Conservation (phyloP, 495 filamentous ascomycete species). For the Penicillium roqueforti region DNA sequence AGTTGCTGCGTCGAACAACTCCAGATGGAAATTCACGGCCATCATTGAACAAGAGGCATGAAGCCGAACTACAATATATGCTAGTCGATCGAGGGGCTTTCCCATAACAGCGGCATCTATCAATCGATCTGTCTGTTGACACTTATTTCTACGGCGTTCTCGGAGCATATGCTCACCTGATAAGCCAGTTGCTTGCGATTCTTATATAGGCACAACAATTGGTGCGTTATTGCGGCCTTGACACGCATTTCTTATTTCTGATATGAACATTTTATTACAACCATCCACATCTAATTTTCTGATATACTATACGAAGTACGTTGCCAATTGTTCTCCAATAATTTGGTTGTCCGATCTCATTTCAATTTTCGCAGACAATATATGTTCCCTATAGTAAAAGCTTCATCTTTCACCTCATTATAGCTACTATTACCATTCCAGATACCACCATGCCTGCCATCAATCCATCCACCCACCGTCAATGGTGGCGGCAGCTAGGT, state of each 20-base stretch:
- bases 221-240: neutral
- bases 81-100: neutral
- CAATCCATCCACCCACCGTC: no score
- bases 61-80: neutral
- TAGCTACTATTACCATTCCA: no score
- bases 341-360: neutral
- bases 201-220: neutral
- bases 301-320: neutral
- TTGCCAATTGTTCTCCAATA: neutral
- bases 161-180: neutral
- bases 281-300: neutral
- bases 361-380: no score
- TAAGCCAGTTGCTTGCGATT: neutral
- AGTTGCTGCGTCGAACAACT: neutral
- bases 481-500: no score
- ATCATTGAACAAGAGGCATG: neutral
- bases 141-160: neutral
- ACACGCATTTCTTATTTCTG: neutral
- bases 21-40: neutral
- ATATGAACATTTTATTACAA: neutral
- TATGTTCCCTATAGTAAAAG: no score
- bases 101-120: neutral
- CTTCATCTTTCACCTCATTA: no score
- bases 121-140: neutral
- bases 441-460: no score